phyloP scores from a whole-genome alignment of 2,329 filamentous ascomycete genomes.

The Huntiella abstrusa region DNA sequence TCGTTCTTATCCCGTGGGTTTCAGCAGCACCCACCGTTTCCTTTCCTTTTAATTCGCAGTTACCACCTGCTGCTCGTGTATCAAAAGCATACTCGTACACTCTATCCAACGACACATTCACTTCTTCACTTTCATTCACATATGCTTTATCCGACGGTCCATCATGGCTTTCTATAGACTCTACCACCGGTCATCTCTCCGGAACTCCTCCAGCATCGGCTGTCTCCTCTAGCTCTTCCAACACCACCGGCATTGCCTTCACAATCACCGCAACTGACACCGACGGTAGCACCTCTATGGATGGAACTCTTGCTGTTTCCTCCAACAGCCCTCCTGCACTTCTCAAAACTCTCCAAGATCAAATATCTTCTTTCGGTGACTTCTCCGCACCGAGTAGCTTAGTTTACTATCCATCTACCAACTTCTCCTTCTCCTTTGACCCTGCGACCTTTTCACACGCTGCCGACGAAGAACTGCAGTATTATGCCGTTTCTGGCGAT shows the following conservation, averaged over 20 bases:
- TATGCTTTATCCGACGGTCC: conserved; percentile 50
- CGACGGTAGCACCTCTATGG: conserved; percentile 42
- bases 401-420: conserved; percentile 31
- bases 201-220: conserved; percentile 46
- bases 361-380: conserved; percentile 38
- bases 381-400: conserved; percentile 43
- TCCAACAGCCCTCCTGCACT: conserved; percentile 34
- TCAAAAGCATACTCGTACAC: conserved; percentile 48
- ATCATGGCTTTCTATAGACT: conserved; percentile 56
- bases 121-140: conserved; percentile 36
- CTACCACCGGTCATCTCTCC: conserved; percentile 41
- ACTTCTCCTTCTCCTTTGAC: conserved; percentile 35
- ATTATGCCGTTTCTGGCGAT: conserved; percentile 58
- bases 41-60: conserved; percentile 70
- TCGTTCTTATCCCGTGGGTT: conserved; percentile 18
- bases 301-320: conserved; percentile 53
- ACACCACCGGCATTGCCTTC: conserved; percentile 41
- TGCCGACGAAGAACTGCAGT: conserved; percentile 33
- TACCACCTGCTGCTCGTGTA: conserved; percentile 59
- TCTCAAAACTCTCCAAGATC: conserved; percentile 34
- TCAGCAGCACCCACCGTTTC: conserved; percentile 24
- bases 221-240: conserved; percentile 21
- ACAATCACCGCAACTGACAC: conserved; percentile 50
- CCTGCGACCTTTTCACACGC: conserved; percentile 43
- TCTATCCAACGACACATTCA: conserved; percentile 58